These are phyloP conservation scores for Cladosporium sp. DNA, from an alignment of 2,329 filamentous ascomycete genomes.

Conservation along the genomic window DNA sequence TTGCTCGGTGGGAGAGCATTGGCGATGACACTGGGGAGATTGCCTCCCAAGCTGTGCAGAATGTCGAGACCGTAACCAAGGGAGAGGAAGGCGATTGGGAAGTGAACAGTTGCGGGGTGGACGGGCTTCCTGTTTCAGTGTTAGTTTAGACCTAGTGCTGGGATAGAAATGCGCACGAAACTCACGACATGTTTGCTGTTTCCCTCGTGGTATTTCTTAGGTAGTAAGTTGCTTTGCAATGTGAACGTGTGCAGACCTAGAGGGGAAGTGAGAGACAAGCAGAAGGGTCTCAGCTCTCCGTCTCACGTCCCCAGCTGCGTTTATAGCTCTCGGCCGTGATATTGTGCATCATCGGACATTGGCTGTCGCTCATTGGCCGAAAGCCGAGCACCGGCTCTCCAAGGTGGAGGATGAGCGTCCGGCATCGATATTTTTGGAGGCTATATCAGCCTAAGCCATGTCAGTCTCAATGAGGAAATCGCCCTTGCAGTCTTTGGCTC, in stretches of 20 bases:
- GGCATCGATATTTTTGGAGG: conserved; percentile 10
- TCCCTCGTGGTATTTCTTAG: background rate
- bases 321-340: conserved; percentile 4
- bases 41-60: conserved; percentile 33
- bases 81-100: conserved; percentile 44
- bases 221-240: background rate
- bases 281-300: conserved; percentile 6
- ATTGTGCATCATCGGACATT: conserved; percentile 11
- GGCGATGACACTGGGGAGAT: conserved; percentile 27
- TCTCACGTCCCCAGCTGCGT: conserved; percentile 4
- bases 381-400: background rate
- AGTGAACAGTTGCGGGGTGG: conserved; percentile 46
- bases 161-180: background rate
- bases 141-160: background rate
- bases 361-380: background rate
- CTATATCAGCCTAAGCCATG: background rate
- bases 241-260: background rate
- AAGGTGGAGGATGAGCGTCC: background rate
- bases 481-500: background rate
- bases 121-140: conserved; percentile 32
- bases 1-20: conserved; percentile 31
- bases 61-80: conserved; percentile 41
- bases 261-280: conserved; percentile 3
- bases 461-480: background rate
- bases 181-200: conserved; percentile 8